phyloP scores from a whole-genome alignment of 768 basidiomycete species.

The Podaxis sp. region DNA sequence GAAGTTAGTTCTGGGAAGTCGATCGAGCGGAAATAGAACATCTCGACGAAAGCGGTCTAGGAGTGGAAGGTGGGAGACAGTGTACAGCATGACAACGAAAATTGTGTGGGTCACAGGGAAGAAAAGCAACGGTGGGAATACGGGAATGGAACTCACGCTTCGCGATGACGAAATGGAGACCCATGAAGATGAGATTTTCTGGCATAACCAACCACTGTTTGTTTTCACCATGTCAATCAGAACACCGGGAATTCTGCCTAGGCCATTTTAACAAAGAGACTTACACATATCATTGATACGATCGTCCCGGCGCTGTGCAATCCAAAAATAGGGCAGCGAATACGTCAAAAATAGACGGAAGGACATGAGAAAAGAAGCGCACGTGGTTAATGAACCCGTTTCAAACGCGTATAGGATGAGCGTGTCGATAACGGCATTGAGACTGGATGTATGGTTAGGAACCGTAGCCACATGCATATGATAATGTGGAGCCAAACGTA shows the following conservation, averaged over 20 bases:
- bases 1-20: neutral
- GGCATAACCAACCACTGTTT: conserved; percentile 46
- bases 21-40: neutral
- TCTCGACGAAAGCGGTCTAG: neutral
- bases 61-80: neutral
- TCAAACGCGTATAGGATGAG: conserved; percentile 53
- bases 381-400: conserved; percentile 53
- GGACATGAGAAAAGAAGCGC: conserved; percentile 1
- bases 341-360: neutral
- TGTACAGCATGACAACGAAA: neutral
- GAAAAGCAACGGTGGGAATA: neutral
- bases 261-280: conserved; percentile 13
- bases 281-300: conserved; percentile 48
- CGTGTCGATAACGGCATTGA: conserved; percentile 46
- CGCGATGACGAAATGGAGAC: conserved; percentile 48
- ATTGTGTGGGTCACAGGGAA: neutral
- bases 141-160: conserved; percentile 32
- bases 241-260: neutral
- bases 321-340: neutral
- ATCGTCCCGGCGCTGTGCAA: conserved; percentile 40
- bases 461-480: neutral
- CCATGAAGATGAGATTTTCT: conserved; percentile 45
- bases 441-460: conserved; percentile 24
- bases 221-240: conserved; percentile 5
- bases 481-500: conserved; percentile 20